These are phyloP conservation scores for Hamigera avellanea DNA, from an alignment of 495 filamentous ascomycete species.

Conservation along the genomic window DNA sequence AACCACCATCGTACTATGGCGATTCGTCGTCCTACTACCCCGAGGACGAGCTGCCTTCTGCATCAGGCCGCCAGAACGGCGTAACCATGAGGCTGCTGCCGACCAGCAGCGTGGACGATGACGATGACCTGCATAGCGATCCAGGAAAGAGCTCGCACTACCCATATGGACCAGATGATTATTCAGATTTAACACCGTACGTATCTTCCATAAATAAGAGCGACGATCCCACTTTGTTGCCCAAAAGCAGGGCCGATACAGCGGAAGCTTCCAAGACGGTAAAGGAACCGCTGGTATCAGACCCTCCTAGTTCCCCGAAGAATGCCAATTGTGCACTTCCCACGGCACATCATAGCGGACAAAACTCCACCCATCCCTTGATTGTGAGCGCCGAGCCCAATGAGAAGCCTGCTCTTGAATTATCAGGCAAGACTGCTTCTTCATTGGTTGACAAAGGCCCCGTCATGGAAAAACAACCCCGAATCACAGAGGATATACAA, in stretches of 20 bases:
- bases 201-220: conserved; percentile 10
- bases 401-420: not conserved
- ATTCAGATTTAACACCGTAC: conserved; percentile 32
- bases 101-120: conserved; percentile 24
- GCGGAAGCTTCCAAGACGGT: not conserved
- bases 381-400: conserved; percentile 2
- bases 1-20: conserved; percentile 31
- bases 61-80: conserved; percentile 21
- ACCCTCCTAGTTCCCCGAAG: not conserved
- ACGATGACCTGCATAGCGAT: conserved; percentile 14
- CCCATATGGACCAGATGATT: no score
- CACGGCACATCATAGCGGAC: not conserved
- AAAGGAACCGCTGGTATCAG: conserved; percentile 2
- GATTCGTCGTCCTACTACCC: conserved; percentile 21
- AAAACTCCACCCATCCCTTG: not conserved
- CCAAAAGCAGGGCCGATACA: conserved; percentile 1
- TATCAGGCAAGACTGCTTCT: not conserved
- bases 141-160: conserved; percentile 7
- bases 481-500: not conserved
- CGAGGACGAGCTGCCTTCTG: conserved; percentile 18
- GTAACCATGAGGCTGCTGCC: conserved; percentile 52
- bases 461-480: not conserved
- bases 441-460: not conserved
- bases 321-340: conserved; percentile 1
- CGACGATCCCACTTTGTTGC: conserved; percentile 15